Base-by-base conservation (phyloP, 805 yeast species). In the Scheffersomyces stipitis region DNA sequence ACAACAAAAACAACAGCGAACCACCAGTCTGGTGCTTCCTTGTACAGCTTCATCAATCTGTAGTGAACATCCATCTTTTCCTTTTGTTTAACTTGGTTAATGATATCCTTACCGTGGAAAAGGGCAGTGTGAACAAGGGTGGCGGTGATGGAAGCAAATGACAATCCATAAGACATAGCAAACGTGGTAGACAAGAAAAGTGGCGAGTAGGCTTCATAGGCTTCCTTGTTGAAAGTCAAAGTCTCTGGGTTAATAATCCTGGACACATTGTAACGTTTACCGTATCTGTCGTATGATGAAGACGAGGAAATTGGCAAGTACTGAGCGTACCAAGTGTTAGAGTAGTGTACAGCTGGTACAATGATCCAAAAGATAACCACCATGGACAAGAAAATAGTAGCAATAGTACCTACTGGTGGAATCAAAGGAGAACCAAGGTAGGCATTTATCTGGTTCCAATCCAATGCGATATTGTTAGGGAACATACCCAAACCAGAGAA, bases 361-460 rank as follows among this genome's bases (percentile, higher is more conserved):
- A 65, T 42, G 35, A 78, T 62, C 78, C 81, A 78, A 50, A 73
- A 73, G 26, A 68, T 54, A 20, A 58, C 30, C 41, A 48, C 61
- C 37, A 61, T 43, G 7, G 61, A 53, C 8, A 39, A 31, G 28
- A 77, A 59, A 28, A 75, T 53, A 15, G 79, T 65, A 23, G 74
- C 58, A 15, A 77, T 66, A n/a, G 75, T 61, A 12, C 71, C 57
- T 18, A 74, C 71, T 14, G 88, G 87, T 7, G 86, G 82, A 36
- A 80, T 68, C 52, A 83, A 67, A 8, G 88, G 87, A 15, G 81
- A 75, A 13, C 81, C 81, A 44, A 76, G 60, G 58, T 70, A 74
- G 38, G 68, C 71, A 6, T 80, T 73, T 28, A 81, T 64, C 51
- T 78, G 78, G 49, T 75, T 74, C 86, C 86, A 83, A 58, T 82